Evolutionary conservation across 768 basidiomycete genomes (phyloP).

Genomic region (Amanita phalloides): DNA sequence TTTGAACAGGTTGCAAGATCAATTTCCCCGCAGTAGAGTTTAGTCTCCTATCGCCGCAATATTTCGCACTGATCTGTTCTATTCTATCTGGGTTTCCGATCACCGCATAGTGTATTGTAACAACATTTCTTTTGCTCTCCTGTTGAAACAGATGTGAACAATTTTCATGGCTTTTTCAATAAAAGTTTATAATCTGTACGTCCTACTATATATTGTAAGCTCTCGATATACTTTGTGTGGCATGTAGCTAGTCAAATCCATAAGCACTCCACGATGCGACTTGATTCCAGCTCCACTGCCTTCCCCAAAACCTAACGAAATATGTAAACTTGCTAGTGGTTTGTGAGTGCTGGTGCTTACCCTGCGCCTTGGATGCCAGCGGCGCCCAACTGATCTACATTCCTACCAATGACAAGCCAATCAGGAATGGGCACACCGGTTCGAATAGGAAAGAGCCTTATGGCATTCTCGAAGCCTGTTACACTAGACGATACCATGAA

Average conservation of each 20-base stretch:
- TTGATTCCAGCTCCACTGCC: conserved; percentile 21
- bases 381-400: conserved; percentile 49
- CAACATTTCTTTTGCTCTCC: conserved; percentile 45
- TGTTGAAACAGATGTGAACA: conserved; percentile 31
- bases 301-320: conserved; percentile 15
- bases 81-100: conserved; percentile 50
- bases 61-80: conserved; percentile 67
- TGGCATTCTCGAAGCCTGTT: conserved; percentile 52
- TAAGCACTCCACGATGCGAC: neutral
- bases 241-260: conserved; percentile 5
- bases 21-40: conserved; percentile 68
- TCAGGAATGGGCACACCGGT: conserved; percentile 72
- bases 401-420: conserved; percentile 56
- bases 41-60: conserved; percentile 65
- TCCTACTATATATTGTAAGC: conserved; percentile 4
- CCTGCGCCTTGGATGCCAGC: conserved; percentile 73
- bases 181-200: conserved; percentile 7
- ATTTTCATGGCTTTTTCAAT: conserved; percentile 2
- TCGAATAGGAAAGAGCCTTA: conserved; percentile 72
- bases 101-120: conserved; percentile 82
- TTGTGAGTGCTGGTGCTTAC: conserved; percentile 27
- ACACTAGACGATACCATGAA: conserved; percentile 52
- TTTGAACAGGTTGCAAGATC: conserved; percentile 56
- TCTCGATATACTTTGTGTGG: conserved; percentile 2
- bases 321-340: neutral